Evolutionary conservation across 2,329 filamentous ascomycete species (phyloP), one percentile per base, ranked within the genome.

Genomic region (Myrmaecium sp.): DNA sequence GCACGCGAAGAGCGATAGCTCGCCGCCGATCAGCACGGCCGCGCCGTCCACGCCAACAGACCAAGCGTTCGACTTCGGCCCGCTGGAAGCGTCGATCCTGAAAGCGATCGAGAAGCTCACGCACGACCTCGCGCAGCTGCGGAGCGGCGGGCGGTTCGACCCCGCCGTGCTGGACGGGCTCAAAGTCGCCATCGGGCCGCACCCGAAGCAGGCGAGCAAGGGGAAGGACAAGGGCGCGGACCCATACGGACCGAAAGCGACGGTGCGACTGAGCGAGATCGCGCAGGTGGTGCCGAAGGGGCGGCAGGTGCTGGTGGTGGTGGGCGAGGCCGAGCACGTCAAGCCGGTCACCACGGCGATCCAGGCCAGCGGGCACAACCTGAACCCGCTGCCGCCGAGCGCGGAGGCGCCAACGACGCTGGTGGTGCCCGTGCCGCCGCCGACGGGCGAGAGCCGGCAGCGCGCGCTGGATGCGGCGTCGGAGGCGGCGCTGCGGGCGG

Each of bases 271-370:
- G 26, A 60, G 63, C 6, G 72, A 77, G 41, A 41, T 80, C 30
- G 74, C 72, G 3, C 73, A 76, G 42, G 68, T 79, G 10, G 56
- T 78, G 20, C 69, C 70, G 0, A 71, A 73, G 39, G 71, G 72
- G 7, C 51, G 72, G 29, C 60, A 59, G 37, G 46, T 77, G 16
- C 64, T 67, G 31, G 55, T 79, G n/a, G 45, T 75, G 13, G 68
- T 67, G 20, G 66, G 69, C 9, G 74, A 79, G 40, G 3, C 13
- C 27, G 37, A 66, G 59, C 62, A 69, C 41, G 44, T 69, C 36
- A 69, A 69, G 41, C 54, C 60, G 14, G 51, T 69, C 6, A 51
- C 57, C 1, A 52, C 57, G 3, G 55, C 65, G n/a, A 67, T 71
- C 20, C 60, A 62, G 27, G 46, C 52, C 6, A 60, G 62, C 3